These are phyloP conservation scores for Benincasa hispida DNA, from an alignment of 306 rosid species.

Conservation along the genomic window DNA sequence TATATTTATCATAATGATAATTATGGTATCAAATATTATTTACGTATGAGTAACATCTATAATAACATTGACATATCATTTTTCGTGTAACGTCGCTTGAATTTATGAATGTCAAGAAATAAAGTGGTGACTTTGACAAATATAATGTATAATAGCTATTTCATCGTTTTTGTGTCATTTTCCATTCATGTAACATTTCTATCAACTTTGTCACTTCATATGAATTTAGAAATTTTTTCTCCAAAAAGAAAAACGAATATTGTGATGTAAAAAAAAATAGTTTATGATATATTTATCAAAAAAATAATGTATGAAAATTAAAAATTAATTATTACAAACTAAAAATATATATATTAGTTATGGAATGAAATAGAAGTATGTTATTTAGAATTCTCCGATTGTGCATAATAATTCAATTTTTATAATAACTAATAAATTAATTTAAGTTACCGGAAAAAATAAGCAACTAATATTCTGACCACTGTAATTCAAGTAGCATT, in stretches of 20 bases:
- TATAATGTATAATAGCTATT: background rate
- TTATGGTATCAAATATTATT: background rate
- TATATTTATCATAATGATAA: background rate
- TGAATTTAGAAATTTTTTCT: background rate
- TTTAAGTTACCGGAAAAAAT: no score
- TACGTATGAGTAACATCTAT: background rate
- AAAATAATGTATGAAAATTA: no score
- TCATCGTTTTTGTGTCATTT: background rate
- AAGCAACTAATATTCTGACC: no score
- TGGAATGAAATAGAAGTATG: no score
- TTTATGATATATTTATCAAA: no score
- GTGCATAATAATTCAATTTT: no score
- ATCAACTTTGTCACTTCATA: background rate
- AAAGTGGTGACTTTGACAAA: background rate
- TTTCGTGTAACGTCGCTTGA: background rate
- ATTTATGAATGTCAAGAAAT: background rate
- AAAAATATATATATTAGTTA: no score
- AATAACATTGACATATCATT: background rate
- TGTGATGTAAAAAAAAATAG: no score
- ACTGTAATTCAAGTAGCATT: no score
- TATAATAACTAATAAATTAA: no score
- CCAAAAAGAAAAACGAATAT: background rate
- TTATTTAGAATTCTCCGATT: no score
- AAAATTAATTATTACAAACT: no score
- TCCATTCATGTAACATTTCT: background rate